phyloP scores from a whole-genome alignment of 1,139 yeast species.

The Candida mesenterica region DNA sequence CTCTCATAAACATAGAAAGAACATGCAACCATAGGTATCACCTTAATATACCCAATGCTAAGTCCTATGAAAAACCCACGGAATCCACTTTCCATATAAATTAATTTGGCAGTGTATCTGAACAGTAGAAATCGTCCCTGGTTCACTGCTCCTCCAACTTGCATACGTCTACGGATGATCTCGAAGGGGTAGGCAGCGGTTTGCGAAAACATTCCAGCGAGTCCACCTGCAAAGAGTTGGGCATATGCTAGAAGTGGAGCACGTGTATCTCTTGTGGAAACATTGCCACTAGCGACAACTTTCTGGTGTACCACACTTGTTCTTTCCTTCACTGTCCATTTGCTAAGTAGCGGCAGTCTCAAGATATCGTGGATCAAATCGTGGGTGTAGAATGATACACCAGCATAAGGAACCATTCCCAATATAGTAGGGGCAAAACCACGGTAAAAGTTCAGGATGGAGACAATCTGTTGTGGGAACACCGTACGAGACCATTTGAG shows the following conservation, averaged over 20 bases:
- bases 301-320: slow-evolving; percentile 8
- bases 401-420: slow-evolving; percentile 98
- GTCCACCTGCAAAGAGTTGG: slow-evolving; percentile 89
- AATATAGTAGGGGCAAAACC: slow-evolving; percentile 93
- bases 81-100: slow-evolving; percentile 71
- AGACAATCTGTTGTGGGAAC: slow-evolving; percentile 36
- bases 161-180: slow-evolving; percentile 92
- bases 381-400: slow-evolving; percentile 93
- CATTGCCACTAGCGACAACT: slow-evolving; percentile 23
- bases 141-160: slow-evolving; percentile 81
- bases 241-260: slow-evolving; percentile 86
- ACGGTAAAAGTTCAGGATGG: slow-evolving; percentile 75
- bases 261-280: slow-evolving; percentile 49
- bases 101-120: slow-evolving; percentile 51
- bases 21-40: slow-evolving; percentile 96
- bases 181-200: slow-evolving; percentile 98
- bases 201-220: slow-evolving; percentile 93
- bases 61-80: slow-evolving; percentile 91
- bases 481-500: slow-evolving; percentile 31
- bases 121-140: slow-evolving; percentile 61
- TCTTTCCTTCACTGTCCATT: slow-evolving; percentile 51
- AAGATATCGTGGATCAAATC: slow-evolving; percentile 86
- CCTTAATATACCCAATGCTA: slow-evolving; percentile 91
- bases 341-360: slow-evolving; percentile 53
- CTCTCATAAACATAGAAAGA: slow-evolving; percentile 93